Conservation (phyloP, 164 flowering plant species). For the Stephania cephalantha region DNA sequence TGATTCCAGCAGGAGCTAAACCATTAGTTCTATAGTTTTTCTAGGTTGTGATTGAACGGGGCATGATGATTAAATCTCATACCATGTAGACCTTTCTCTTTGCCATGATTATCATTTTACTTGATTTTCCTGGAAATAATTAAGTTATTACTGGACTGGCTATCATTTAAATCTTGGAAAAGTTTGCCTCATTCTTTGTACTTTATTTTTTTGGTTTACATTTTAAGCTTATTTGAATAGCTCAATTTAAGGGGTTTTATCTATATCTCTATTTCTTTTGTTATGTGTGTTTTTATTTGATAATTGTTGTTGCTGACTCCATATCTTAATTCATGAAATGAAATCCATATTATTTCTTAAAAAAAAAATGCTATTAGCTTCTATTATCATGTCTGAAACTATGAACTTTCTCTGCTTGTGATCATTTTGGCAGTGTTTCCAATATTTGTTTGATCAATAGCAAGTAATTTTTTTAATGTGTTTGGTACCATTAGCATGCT, state of each 20-base stretch:
- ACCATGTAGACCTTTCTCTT: background rate
- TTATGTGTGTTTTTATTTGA: background rate
- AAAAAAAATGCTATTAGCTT: background rate
- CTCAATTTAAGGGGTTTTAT: background rate
- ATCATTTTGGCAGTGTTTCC: background rate
- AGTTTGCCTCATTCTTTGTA: background rate
- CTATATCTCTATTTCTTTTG: background rate
- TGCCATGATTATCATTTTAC: background rate
- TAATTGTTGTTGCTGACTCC: background rate
- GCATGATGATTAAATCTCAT: background rate
- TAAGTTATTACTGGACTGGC: background rate
- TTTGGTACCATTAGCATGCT: too few relatives aligned
- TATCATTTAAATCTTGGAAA: background rate
- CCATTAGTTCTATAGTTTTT: background rate
- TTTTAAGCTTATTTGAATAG: background rate
- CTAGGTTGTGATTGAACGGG: background rate
- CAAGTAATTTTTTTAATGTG: too few relatives aligned
- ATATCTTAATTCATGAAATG: background rate
- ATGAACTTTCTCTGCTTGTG: background rate
- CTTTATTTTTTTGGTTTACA: too few relatives aligned
- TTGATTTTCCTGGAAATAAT: background rate
- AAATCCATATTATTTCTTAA: too few relatives aligned
- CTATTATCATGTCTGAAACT: too few relatives aligned
- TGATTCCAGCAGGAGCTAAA: background rate
- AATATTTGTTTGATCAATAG: background rate